phyloP scores from a whole-genome alignment of 148 eudicot species.

The Bassia scoparia region DNA sequence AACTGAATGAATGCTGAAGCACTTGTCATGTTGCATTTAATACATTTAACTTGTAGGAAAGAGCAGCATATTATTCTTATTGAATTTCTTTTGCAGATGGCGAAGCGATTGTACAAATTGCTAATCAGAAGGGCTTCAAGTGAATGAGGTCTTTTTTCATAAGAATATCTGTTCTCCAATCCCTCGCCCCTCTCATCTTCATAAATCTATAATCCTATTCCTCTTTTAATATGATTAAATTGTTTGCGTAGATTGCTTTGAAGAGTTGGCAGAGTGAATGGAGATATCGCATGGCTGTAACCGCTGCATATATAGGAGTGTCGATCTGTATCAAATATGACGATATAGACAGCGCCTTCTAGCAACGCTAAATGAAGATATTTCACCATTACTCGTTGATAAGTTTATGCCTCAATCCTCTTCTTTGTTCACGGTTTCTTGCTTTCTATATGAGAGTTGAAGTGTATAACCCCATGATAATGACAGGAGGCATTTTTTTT shows the following conservation, averaged over 20 bases:
- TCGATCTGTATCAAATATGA: conserved; percentile 84
- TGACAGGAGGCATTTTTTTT: background rate
- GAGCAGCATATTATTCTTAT: background rate
- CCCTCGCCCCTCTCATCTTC: background rate
- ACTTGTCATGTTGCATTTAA: background rate
- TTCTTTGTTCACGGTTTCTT: background rate
- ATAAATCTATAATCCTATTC: too few species aligned
- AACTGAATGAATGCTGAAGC: too few species aligned
- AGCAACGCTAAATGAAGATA: conserved; percentile 92
- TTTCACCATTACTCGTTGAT: conserved; percentile 95
- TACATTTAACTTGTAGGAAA: background rate
- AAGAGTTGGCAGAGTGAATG: conserved; percentile 90
- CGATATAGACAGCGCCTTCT: conserved; percentile 74
- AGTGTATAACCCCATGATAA: background rate
- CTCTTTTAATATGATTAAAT: background rate
- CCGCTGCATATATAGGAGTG: conserved; percentile 95
- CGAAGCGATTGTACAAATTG: conserved; percentile 79
- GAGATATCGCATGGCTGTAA: conserved; percentile 99
- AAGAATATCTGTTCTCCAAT: background rate
- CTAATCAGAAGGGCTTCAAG: conserved; percentile 83
- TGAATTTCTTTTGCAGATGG: conserved; percentile 48
- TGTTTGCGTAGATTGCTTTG: conserved; percentile 63
- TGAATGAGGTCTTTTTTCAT: conserved; percentile 61
- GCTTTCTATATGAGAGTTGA: conserved; percentile 7
- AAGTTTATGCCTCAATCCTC: conserved; percentile 48